phyloP scores from a whole-genome alignment of 129 eudicot species.

The Rutidosis leptorrhynchoides region DNA sequence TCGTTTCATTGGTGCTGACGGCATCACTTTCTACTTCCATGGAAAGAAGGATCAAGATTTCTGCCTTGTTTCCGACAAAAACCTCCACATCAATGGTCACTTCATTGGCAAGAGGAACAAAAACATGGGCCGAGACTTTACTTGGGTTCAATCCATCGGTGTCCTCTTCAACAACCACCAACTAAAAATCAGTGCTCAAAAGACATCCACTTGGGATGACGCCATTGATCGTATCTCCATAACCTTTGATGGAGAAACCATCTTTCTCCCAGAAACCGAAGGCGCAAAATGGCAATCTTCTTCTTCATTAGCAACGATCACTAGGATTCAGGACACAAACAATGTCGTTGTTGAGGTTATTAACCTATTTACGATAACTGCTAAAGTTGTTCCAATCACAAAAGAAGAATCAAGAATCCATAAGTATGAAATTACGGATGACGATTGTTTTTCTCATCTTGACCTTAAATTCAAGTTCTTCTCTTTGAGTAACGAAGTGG shows the following conservation, averaged over 20 bases:
- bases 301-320: conserved; percentile 34
- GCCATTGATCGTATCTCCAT: conserved; percentile 46
- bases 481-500: conserved; percentile 45
- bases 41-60: too few relatives aligned
- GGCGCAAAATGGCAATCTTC: conserved; percentile 47
- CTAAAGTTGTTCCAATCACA: conserved; percentile 66
- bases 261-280: conserved; percentile 31
- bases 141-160: conserved; percentile 73
- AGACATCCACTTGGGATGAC: conserved; percentile 59
- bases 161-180: conserved; percentile 52
- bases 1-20: too few relatives aligned
- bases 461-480: conserved; percentile 65
- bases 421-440: conserved; percentile 51
- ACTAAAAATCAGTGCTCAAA: conserved; percentile 47
- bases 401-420: too few relatives aligned
- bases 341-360: conserved; percentile 42
- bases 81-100: too few relatives aligned
- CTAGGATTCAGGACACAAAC: conserved; percentile 42
- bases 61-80: too few relatives aligned
- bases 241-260: conserved; percentile 38
- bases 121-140: conserved; percentile 70
- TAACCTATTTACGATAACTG: conserved; percentile 46
- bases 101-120: too few relatives aligned
- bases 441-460: conserved; percentile 72
- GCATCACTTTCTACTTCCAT: too few relatives aligned